Evolutionary conservation across 768 basidiomycete species (phyloP), one percentile per base, ranked within the genome.

Genomic region (Mrakia frigida): DNA sequence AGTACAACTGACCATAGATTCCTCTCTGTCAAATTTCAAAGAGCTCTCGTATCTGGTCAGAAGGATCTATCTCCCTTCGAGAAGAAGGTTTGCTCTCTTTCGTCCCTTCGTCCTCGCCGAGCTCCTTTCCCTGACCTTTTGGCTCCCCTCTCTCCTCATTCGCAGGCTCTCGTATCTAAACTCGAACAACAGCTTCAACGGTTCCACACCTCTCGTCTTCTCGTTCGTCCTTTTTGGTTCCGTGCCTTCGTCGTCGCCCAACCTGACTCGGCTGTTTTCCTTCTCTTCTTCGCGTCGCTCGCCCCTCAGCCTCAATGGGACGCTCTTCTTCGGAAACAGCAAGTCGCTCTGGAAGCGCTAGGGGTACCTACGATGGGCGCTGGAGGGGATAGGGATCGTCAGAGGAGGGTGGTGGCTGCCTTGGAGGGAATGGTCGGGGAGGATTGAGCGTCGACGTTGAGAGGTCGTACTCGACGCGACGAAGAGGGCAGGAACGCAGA

Each of bases 181-280:
- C 35, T 68, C 25, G 65, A 68, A n/a, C 65, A 68, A 39, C 10
- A 35, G 21, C 65, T 68, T 25, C 65, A 68, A n/a, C 65, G 65
- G 1, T 68, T 68, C 37, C 39, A 68, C 13, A 68, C 37, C 65
- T 35, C 21, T 43, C 65, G 65, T 23, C 39, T 68, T 0, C 65
- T 68, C 23, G 65, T 68, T 14, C 25, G 65, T 41, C 37, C 23
- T 39, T 6, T 9, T 68, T 33, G 14, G 16, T 50, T 63, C 31
- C 33, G 1, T 5, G 21, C n/a, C 37, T n/a, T 21, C 39, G 39
- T 23, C 7, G 13, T 39, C 37, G 35, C 63, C 21, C 65, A 39
- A 21, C 21, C 35, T 68, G 25, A n/a, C 37, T 6, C 39, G 5
- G 11, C 35, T 21, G 2, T 21, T 37, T 41, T n/a, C 37, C 21